Evolutionary conservation across 2,329 filamentous ascomycete species (phyloP).

Genomic region (Neurospora sp.): DNA sequence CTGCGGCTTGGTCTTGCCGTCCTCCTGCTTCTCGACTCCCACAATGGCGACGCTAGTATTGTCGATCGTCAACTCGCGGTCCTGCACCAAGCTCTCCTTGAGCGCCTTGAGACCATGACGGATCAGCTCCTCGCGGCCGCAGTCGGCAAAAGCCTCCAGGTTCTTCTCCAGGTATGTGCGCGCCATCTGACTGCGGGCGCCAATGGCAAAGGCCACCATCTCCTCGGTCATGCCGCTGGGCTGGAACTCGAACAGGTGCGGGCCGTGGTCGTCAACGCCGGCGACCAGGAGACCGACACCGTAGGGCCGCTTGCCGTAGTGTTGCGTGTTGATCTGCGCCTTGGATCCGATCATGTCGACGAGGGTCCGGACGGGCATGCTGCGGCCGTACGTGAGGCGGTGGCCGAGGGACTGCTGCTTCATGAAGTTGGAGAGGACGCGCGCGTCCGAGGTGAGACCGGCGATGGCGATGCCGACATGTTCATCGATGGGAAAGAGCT

Average conservation of each 20-base stretch:
- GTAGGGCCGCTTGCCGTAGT: constrained; percentile 93
- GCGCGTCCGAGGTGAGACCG: constrained; percentile 92
- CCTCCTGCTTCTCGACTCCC: constrained; percentile 44
- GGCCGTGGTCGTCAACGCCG: constrained; percentile 86
- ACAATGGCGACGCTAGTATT: constrained; percentile 90
- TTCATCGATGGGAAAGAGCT: constrained; percentile 92
- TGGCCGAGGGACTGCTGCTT: constrained; percentile 97
- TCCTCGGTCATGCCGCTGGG: constrained; percentile 93
- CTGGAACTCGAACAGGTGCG: constrained; percentile 97
- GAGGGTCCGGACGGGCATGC: constrained; percentile 82
- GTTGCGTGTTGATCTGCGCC: constrained; percentile 94
- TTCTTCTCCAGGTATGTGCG: constrained; percentile 93
- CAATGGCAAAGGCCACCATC: constrained; percentile 94
- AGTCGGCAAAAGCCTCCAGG: constrained; percentile 70
- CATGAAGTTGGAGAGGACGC: constrained; percentile 99
- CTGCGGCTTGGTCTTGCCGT: constrained; percentile 53
- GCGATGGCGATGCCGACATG: constrained; percentile 94
- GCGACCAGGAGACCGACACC: constrained; percentile 88
- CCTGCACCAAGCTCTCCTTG: constrained; percentile 92
- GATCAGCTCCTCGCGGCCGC: constrained; percentile 75
- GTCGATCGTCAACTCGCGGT: constrained; percentile 94
- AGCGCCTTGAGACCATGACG: constrained; percentile 82
- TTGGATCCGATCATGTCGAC: constrained; percentile 90
- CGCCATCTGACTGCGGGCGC: constrained; percentile 93
- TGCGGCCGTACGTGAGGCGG: constrained; percentile 89